A percentile compares a stretch with the other conserved stretches of the same genome.
Conservation (phyloP, 129 eudicot species). For the Artemisia tridentata region DNA sequence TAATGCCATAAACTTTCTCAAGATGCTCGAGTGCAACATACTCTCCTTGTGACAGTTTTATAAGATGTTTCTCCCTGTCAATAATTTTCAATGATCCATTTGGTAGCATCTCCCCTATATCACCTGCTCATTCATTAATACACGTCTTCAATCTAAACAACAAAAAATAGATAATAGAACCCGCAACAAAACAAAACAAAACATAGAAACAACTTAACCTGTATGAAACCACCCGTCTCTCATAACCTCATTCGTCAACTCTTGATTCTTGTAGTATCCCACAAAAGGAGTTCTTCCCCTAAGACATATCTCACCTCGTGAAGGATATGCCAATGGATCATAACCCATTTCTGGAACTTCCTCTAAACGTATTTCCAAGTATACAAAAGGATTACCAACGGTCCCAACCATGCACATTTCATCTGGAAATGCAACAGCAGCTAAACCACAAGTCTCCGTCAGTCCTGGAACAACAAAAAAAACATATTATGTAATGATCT, state of each 20-base stretch:
- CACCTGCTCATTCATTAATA: conserved; percentile 49
- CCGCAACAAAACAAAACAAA: neutral
- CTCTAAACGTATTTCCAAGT: conserved; percentile 71
- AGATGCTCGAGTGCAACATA: conserved; percentile 88
- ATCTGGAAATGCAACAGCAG: conserved; percentile 74
- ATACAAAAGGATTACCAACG: conserved; percentile 77
- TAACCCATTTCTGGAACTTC: conserved; percentile 90
- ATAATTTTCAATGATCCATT: conserved; percentile 74
- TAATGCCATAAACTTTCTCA: conserved; percentile 70
- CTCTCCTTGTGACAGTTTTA: conserved; percentile 93
- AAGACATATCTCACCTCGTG: conserved; percentile 86
- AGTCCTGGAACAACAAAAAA: conserved; percentile 46
- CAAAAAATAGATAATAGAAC: neutral
- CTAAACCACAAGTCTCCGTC: conserved; percentile 90
- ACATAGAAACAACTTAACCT: conserved; percentile 32
- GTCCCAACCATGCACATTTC: conserved; percentile 79
- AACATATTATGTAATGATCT: neutral
- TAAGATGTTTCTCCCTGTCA: conserved; percentile 82
- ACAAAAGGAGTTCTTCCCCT: conserved; percentile 62
- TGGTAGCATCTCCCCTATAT: conserved; percentile 86
- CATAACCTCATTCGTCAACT: conserved; percentile 61
- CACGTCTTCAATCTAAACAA: neutral
- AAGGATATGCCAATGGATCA: conserved; percentile 73
- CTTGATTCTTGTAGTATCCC: conserved; percentile 92
- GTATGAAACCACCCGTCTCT: conserved; percentile 97